These are phyloP conservation scores for Geopyxis carbonaria DNA, from an alignment of 495 filamentous ascomycete genomes.

Conservation along the genomic window DNA sequence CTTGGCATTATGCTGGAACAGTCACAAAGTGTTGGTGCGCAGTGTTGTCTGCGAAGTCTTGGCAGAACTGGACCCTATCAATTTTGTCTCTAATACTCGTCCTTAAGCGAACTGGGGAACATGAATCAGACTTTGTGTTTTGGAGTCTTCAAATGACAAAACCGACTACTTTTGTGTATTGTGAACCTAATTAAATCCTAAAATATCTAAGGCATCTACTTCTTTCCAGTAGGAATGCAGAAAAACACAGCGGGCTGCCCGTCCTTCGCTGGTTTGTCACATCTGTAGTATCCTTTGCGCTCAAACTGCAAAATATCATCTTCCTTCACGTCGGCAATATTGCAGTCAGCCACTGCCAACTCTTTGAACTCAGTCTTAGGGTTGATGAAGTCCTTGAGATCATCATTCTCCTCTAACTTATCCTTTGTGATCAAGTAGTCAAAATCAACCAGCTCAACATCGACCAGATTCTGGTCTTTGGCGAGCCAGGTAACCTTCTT, in stretches of 20 bases:
- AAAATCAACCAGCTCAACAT: slow-evolving; percentile 76
- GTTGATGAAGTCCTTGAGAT: slow-evolving; percentile 64
- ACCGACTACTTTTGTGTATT: too few relatives aligned
- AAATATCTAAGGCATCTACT: slow-evolving; percentile 8
- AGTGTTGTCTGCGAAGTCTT: too few relatives aligned
- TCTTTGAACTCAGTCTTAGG: slow-evolving; percentile 58
- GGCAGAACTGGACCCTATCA: too few relatives aligned
- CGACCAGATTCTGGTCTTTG: slow-evolving; percentile 52
- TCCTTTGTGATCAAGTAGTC: slow-evolving; percentile 89
- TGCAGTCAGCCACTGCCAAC: slow-evolving; percentile 61
- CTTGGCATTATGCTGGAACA: too few relatives aligned
- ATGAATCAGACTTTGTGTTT: too few relatives aligned
- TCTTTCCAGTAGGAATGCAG: slow-evolving; percentile 60
- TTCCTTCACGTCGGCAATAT: slow-evolving; percentile 54
- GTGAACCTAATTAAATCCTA: too few relatives aligned
- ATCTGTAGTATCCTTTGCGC: slow-evolving; percentile 74
- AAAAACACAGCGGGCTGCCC: slow-evolving; percentile 57
- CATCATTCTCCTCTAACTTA: slow-evolving; percentile 64
- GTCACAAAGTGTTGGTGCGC: too few relatives aligned
- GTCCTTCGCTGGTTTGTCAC: slow-evolving; percentile 41
- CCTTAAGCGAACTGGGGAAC: too few relatives aligned
- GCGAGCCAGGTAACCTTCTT: slow-evolving; percentile 93
- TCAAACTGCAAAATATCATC: slow-evolving; percentile 90
- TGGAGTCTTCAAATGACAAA: too few relatives aligned
- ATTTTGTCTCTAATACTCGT: too few relatives aligned